Evolutionary conservation across 1,284 basidiomycete species (phyloP).

Genomic region (Pseudozyma pruni): DNA sequence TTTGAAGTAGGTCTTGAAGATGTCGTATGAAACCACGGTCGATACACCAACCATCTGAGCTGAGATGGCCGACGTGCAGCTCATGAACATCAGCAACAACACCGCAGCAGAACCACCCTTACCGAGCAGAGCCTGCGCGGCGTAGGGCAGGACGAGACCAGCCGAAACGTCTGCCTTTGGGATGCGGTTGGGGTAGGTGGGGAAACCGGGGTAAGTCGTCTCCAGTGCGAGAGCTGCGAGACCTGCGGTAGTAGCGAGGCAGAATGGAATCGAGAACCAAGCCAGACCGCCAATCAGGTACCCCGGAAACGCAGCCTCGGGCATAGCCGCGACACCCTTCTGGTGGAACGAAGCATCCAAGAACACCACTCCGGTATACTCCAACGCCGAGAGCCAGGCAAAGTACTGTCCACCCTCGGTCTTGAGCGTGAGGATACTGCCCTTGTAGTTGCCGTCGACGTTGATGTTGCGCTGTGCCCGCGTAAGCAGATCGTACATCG

Average conservation of each 20-base stretch:
- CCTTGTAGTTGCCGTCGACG: constrained; percentile 49
- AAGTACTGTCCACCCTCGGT: constrained; percentile 57
- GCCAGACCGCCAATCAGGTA: constrained; percentile 59
- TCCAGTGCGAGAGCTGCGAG: constrained; percentile 59
- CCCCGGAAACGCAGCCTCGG: constrained; percentile 53
- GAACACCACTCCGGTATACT: constrained; percentile 58
- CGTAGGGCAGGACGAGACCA: constrained; percentile 58
- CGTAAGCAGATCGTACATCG: constrained; percentile 52
- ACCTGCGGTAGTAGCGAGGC: constrained; percentile 57
- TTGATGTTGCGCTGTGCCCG: constrained; percentile 25
- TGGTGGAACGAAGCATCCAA: constrained; percentile 56
- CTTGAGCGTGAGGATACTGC: constrained; percentile 51
- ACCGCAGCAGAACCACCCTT: constrained; percentile 56
- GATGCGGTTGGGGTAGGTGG: constrained; percentile 54
- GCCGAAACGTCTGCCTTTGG: constrained; percentile 54
- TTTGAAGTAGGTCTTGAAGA: constrained; percentile 56
- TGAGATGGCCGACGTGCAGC: constrained; percentile 59
- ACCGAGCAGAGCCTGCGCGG: constrained; percentile 57
- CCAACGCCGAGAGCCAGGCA: constrained; percentile 46
- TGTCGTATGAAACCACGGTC: constrained; percentile 51
- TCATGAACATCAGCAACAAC: constrained; percentile 62
- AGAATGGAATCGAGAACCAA: constrained; percentile 61
- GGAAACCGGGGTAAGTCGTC: constrained; percentile 53
- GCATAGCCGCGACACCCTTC: constrained; percentile 59
- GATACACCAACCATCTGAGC: constrained; percentile 57